These are phyloP conservation scores for Amyloporia xantha DNA, from an alignment of 768 basidiomycete species.

Conservation along the genomic window DNA sequence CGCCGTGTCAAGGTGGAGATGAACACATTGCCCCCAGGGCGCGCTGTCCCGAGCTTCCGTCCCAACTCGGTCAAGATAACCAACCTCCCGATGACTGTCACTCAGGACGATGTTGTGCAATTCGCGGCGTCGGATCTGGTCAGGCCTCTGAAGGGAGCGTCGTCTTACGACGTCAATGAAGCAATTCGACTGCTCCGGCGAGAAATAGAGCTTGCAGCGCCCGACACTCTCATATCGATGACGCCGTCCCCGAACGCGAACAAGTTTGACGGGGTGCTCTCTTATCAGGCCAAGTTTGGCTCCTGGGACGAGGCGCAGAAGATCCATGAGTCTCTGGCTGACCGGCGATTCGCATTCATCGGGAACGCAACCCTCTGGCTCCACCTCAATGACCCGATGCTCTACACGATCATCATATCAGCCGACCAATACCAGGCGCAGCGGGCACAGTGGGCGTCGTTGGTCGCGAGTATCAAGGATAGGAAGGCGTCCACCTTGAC, in stretches of 20 bases:
- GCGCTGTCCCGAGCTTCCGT: slow-evolving; percentile 19
- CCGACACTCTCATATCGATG: neutral
- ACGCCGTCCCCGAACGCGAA: neutral
- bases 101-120: slow-evolving; percentile 19
- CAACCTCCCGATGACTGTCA: slow-evolving; percentile 30
- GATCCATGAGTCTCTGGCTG: neutral
- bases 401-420: neutral
- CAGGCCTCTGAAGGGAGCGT: neutral
- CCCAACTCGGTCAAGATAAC: slow-evolving; percentile 36
- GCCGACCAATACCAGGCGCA: slow-evolving; percentile 7
- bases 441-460: slow-evolving; percentile 6
- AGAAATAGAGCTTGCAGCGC: neutral
- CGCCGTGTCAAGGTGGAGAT: slow-evolving; percentile 42
- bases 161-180: neutral
- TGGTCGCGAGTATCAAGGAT: slow-evolving; percentile 31
- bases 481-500: slow-evolving; percentile 30
- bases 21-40: slow-evolving; percentile 33
- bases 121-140: slow-evolving; percentile 11
- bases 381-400: neutral
- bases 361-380: neutral
- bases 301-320: neutral
- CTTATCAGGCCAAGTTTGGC: slow-evolving; percentile 13
- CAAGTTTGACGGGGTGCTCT: neutral
- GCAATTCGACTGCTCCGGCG: neutral
- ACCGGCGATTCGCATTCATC: neutral